Base-by-base conservation (phyloP, 331 rosid species). In the Stylosanthes scabra region DNA sequence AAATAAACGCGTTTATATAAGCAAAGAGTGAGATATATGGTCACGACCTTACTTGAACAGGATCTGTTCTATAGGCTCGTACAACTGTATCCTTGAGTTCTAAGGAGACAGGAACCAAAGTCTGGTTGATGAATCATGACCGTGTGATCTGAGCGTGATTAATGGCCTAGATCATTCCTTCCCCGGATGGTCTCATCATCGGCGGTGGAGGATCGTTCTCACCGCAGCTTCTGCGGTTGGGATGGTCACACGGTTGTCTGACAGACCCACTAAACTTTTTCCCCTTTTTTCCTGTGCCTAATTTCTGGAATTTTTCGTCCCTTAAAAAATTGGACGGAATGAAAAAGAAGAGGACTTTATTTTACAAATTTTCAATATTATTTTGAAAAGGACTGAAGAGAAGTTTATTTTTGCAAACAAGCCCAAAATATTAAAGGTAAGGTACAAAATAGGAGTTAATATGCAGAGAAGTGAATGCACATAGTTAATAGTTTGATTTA, bases 41-140 rank as follows among this genome's bases (percentile, higher is more conserved):
- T 0, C 10, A 61, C 76, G 76, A 70, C 71, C 76, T 77, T 77
- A 62, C 72, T 72, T 78, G 82, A 66, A 78, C 78, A 64, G 56
- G 78, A 78, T 65, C 74, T 71, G 68, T 71, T 78, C 78, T 77
- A 77, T 70, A 70, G 76, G 59, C 20, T 56, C 39, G 56, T 71
- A 72, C 74, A 2, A 12, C 74, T 78, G 74, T 39, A 72, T 57
- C 62, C 62, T 25, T 25, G 62, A 57, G 37, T 57, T 57, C 62
- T 27, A 25, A 57, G 39, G 62, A 72, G 77, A 72, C 77, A 72
- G 59, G 59, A 59, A 27, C 59, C 37, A 0, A 8, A 13, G 59
- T 61, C 68, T 72, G 49, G 77, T 72, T 37, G 77, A 44, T 59
- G 69, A 72, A n/a, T 0, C 13, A 27, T 25, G 59, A 44, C 50